Evolutionary conservation across 2,329 filamentous ascomycete genomes (phyloP), one percentile per base, ranked within the genome.

Genomic region (Hansfordia pulvinata): DNA sequence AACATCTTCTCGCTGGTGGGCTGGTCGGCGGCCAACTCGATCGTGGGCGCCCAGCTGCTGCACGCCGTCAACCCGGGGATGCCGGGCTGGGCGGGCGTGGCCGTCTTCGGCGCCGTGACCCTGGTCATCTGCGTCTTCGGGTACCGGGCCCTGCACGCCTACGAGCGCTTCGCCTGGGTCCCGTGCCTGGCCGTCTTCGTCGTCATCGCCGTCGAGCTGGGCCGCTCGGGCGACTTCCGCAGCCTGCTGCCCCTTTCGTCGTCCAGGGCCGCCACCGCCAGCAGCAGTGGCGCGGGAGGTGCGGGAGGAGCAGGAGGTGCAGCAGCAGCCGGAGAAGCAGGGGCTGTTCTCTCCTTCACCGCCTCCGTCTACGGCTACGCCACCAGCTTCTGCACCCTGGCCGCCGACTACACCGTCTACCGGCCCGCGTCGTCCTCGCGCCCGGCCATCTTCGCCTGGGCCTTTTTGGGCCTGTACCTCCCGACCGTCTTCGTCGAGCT

Each of bases 361-460:
- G 63, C 74, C 9, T 64, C 75, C 11, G 58, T 85, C 18, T 76
- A 71, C 47, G 69, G 76, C 20, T 76, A 79, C 43, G 64, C 74
- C 11, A 75, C 78, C 2, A 69, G 81, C 30, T 90, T 82, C 80
- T 72, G 76, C 2, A 67, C 67, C 6, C 80, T 76, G 32, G 78
- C 80, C 0, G 75, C 78, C 7, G 81, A 88, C 44, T 88, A 85
- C 49, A 83, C 77, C 13, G 77, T 83, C 26, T 86, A 86, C 50
- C 80, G 85, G 40, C 78, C 79, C 0, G 56, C 61, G 3, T 60
- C 52, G 14, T 70, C 71, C 20, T 65, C 66, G 17, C 63, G 69
- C 13, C 47, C 47, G 21, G 71, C 72, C 33, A 60, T 85, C 33
- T 88, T 86, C 50, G 40, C 68, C 32, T 73, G 71, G 44, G 80